Evolutionary conservation across 257 asterid species (phyloP).

Genomic region (Gentiana macrophylla): DNA sequence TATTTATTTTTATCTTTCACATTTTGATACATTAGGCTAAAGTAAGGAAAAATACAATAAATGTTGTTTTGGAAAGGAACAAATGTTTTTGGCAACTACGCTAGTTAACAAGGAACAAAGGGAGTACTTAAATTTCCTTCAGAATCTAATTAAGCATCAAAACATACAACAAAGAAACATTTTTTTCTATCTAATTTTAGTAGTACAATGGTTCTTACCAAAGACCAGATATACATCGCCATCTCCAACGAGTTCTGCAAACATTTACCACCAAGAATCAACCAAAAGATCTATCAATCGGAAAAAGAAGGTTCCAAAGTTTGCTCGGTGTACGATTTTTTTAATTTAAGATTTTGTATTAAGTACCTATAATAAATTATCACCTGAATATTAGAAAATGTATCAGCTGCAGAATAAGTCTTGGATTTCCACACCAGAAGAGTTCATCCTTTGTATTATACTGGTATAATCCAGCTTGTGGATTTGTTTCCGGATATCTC

Average conservation of each 20-base stretch:
- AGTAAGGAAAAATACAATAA: too few species aligned
- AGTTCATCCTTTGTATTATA: constrained; percentile 87
- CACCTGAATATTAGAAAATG: constrained; percentile 89
- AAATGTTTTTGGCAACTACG: too few species aligned
- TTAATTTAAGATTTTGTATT: not conserved
- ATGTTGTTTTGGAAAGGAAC: too few species aligned
- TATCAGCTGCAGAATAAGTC: constrained; percentile 64
- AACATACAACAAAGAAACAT: not conserved
- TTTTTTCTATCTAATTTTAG: too few species aligned
- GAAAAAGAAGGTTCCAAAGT: not conserved
- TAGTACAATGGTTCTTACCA: constrained; percentile 36
- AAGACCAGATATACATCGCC: constrained; percentile 72
- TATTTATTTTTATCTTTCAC: too few species aligned
- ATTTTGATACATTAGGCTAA: too few species aligned
- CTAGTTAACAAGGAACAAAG: too few species aligned
- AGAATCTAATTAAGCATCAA: too few species aligned
- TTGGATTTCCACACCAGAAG: constrained; percentile 91
- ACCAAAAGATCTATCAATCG: not conserved
- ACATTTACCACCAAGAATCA: constrained; percentile 12
- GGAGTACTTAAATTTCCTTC: too few species aligned
- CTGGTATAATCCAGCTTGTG: constrained; percentile 40
- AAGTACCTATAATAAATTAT: not conserved
- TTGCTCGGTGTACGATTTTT: not conserved
- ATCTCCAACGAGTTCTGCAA: constrained; percentile 92
- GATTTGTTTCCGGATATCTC: constrained; percentile 60